Evolutionary conservation across 2,329 filamentous ascomycete species (phyloP), one percentile per base, ranked within the genome.

Genomic region (Colletotrichum cuscutae): DNA sequence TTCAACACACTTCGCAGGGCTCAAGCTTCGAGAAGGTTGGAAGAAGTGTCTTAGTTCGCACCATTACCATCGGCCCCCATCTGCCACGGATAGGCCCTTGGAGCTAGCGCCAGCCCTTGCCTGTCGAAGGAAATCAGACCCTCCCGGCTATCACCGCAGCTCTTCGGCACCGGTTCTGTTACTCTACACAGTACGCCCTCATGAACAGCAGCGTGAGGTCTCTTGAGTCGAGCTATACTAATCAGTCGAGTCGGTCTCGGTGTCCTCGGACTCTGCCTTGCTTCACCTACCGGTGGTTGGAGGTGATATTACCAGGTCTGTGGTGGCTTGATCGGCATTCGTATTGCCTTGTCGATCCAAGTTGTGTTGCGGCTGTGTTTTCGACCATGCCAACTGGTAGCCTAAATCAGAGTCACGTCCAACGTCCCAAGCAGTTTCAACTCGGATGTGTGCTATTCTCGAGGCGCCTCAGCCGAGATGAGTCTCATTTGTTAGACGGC

Each of bases 21-120:
- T 54, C 26, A 59, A 49, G 65, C 72, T 74, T 74, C 69, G 69
- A 74, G 72, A 73, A 74, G 66, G 24, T 46, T 5, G 35, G 35
- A 72, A 74, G 59, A 65, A 69, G 46, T 65, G 59, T 68, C 54
- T 65, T 64, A 42, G 35, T 57, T 58, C 28, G 37, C 59, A 73
- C 65, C 42, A 56, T 56, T 57, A 46, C 56, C 59, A 52, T 46
- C 42, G 7, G 54, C 37, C 62, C 26, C 22, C 52, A n/a, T 52
- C 26, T 53, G 26, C n/a, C 30, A 42, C 35, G 12, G 42, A 32
- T 63, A 19, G 15, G n/a, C 42, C 46, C 19, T 13, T 19, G 22
- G 42, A 53, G 60, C 60, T 53, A 63, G 46, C 60, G 26, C 46
- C 22, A 35, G 2, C 26, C 24, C 22, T 26, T 49, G 19, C 42